Evolutionary conservation across 2,329 filamentous ascomycete species (phyloP), one percentile per base, ranked within the genome.

Genomic region (Juglanconis oblonga): DNA sequence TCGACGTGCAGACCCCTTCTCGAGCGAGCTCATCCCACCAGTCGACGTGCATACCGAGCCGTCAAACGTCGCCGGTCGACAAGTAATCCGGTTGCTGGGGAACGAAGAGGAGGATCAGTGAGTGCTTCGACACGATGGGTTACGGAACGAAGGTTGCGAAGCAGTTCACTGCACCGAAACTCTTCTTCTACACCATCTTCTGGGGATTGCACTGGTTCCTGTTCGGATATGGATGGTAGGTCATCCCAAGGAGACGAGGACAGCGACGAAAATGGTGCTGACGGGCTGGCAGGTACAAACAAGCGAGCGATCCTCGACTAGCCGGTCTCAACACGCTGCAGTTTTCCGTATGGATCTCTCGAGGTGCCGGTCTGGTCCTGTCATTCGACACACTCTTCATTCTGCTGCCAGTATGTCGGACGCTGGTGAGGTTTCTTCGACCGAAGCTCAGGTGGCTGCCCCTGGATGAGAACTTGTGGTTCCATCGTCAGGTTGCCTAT

Each of bases 391-490:
- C 86, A 58, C 89, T 91, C 70, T 80, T 98, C 65, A 97, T 99
- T 69, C 77, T 99, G 33, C 81, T 99, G 62, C 95, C 95, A 6
- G 97, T 99, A 80, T 99, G 94, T 80, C 85, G 95, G 67, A 98
- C 94, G 62, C 78, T 98, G 36, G 84, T 99, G 71, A 86, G 91
- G 72, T 89, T 86, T 71, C 74, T 98, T 59, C 86, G 95, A 65
- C 95, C 95, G 32, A 96, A 96, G 79, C 77, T 97, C 65, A 85
- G 87, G 74, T 97, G 90, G 79, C 73, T 98, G 11, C 95, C 95
- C 5, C 82, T 99, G n/a, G 95, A 99, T 70, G 95, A 99, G 77
- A 96, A 92, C 62, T 84, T 93, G 66, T 99, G 92, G 92, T 96
- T 99, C 75, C 95, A 99, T 78, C 85, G 94, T 65, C 95, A 99